phyloP scores from a whole-genome alignment of 2,329 filamentous ascomycete species.

The Chaetomium strumarium region DNA sequence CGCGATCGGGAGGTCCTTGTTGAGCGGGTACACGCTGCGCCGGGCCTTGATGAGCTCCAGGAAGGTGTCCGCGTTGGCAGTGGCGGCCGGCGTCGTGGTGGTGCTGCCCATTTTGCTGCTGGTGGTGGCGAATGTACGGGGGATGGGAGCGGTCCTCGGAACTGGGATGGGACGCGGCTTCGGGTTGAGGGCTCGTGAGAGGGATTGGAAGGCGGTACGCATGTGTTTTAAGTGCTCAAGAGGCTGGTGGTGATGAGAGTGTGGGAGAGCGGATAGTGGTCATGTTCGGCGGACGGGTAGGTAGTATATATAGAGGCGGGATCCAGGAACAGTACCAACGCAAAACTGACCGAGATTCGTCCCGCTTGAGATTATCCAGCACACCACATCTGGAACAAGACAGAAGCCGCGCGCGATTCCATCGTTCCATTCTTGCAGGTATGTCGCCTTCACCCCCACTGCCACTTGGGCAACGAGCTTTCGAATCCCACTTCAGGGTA shows the following conservation, averaged over 20 bases:
- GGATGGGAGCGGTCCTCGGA: background rate
- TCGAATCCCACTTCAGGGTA: no score
- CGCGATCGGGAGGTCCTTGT: conserved; percentile 55
- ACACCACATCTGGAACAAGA: background rate
- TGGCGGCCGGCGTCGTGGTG: conserved; percentile 46
- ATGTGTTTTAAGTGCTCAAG: background rate
- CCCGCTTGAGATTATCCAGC: background rate
- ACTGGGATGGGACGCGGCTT: background rate
- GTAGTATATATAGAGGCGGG: background rate
- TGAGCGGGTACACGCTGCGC: conserved; percentile 63
- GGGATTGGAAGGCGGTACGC: background rate
- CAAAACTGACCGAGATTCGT: background rate
- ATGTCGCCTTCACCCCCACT: no score
- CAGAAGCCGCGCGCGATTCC: conserved; percentile 3
- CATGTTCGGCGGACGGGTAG: background rate
- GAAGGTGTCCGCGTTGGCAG: conserved; percentile 44
- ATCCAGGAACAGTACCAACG: background rate
- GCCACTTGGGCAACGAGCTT: background rate
- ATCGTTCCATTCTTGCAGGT: background rate
- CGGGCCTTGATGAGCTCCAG: conserved; percentile 61
- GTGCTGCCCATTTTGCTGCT: conserved; percentile 37
- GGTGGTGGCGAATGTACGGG: conserved; percentile 19
- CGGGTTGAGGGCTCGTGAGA: conserved; percentile 1
- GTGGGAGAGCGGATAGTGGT: background rate
- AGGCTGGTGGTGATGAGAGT: background rate